Percentiles rank a stretch among this genome's conserved stretches.
Evolutionary conservation across 306 rosid genomes (phyloP).

Genomic region (Castanea sativa): DNA sequence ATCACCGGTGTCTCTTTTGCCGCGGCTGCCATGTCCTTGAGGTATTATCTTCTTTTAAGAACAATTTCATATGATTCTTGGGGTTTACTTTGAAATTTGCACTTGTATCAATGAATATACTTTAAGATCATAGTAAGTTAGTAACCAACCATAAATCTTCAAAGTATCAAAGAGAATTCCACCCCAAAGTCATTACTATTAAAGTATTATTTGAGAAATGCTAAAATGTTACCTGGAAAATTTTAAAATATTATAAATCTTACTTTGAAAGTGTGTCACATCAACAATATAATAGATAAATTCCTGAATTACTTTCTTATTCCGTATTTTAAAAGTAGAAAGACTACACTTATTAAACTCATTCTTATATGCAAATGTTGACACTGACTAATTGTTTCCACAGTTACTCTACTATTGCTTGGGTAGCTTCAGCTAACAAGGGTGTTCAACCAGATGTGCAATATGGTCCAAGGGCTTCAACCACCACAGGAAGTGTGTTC

Average conservation of each 20-base stretch:
- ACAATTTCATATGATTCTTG: neutral
- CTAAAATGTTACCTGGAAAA: too few relatives aligned
- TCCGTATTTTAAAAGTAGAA: too few relatives aligned
- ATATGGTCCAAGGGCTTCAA: conserved; percentile 27
- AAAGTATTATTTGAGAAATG: too few relatives aligned
- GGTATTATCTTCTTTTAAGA: conserved; percentile 13
- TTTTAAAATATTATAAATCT: too few relatives aligned
- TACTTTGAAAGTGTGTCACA: too few relatives aligned
- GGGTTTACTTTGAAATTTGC: too few relatives aligned
- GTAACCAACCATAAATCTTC: too few relatives aligned
- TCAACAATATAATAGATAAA: neutral
- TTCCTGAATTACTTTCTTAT: neutral
- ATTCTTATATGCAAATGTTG: neutral
- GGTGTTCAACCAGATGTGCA: conserved; percentile 25
- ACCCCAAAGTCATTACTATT: too few relatives aligned
- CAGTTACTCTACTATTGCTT: conserved; percentile 47
- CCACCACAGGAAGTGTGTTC: conserved; percentile 25
- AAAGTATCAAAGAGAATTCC: neutral
- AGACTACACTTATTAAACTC: too few relatives aligned
- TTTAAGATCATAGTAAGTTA: too few relatives aligned
- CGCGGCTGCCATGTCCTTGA: conserved; percentile 43
- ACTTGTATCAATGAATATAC: too few relatives aligned
- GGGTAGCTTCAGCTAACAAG: conserved; percentile 36
- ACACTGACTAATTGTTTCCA: neutral
- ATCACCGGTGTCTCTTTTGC: conserved; percentile 37